These are phyloP conservation scores for Blastobotrys ciferrii DNA, from an alignment of 1,139 yeast genomes.

Conservation along the genomic window DNA sequence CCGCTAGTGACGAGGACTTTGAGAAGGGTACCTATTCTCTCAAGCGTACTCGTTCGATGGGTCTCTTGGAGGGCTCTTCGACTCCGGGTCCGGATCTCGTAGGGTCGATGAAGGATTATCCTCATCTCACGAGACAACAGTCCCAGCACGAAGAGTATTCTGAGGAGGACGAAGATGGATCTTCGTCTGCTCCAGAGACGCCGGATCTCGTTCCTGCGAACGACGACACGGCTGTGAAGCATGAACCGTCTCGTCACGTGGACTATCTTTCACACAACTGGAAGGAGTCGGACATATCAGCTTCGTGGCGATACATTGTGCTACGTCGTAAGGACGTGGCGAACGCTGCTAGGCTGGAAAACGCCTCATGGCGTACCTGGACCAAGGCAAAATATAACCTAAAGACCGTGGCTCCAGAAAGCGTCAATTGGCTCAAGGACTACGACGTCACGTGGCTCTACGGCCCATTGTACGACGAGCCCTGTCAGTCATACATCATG, in stretches of 20 bases:
- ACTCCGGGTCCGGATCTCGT: constrained; percentile 20
- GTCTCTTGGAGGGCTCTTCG: constrained; percentile 58
- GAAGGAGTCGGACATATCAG: constrained; percentile 90
- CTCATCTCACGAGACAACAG: constrained; percentile 21
- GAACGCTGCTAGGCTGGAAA: constrained; percentile 67
- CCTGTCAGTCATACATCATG: constrained; percentile 36
- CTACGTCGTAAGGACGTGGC: constrained; percentile 62
- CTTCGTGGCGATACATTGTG: constrained; percentile 92
- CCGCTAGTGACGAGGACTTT: constrained; percentile 70
- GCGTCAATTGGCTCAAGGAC: constrained; percentile 79
- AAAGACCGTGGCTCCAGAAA: constrained; percentile 73
- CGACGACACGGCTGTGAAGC: constrained; percentile 79
- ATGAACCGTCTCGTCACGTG: constrained; percentile 85
- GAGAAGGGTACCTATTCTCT: constrained; percentile 69
- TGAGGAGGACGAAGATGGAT: background rate
- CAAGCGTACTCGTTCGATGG: constrained; percentile 82
- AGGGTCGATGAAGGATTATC: constrained; percentile 26
- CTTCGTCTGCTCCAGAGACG: constrained; percentile 17
- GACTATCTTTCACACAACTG: constrained; percentile 93
- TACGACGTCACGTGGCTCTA: constrained; percentile 85
- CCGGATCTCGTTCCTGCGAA: constrained; percentile 44
- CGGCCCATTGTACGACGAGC: constrained; percentile 66
- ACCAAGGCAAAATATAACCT: constrained; percentile 72
- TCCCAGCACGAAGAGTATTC: constrained; percentile 6
- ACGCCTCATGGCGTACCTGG: constrained; percentile 89